Evolutionary conservation across 441 rosid species (phyloP).

Genomic region (Erodium chrysanthum): DNA sequence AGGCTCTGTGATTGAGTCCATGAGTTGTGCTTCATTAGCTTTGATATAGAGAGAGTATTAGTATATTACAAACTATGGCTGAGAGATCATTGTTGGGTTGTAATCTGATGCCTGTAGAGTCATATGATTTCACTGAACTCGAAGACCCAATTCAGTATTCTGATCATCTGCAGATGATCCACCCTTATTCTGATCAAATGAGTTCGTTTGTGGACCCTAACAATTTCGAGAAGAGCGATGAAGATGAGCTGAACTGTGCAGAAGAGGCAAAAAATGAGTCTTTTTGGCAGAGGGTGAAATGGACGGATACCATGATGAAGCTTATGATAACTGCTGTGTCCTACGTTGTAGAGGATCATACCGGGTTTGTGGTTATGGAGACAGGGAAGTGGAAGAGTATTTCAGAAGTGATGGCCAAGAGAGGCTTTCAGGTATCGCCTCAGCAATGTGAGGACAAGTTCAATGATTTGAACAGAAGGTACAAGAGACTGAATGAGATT

Average conservation of each 20-base stretch:
- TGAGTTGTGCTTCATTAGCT: not conserved
- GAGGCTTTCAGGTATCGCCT: constrained; percentile 28
- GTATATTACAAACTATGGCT: constrained; percentile 12
- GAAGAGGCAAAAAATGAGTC: too few relatives aligned
- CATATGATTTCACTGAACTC: constrained; percentile 1
- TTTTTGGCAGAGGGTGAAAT: too few relatives aligned
- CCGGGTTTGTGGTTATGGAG: constrained; percentile 14
- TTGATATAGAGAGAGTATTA: not conserved
- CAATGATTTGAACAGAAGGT: constrained; percentile 23
- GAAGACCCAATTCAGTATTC: not conserved
- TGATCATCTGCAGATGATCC: not conserved
- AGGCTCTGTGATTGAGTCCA: not conserved
- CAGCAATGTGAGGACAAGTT: constrained; percentile 22
- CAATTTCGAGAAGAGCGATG: constrained; percentile 1
- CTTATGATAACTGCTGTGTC: constrained; percentile 26
- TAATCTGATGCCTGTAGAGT: constrained; percentile 10
- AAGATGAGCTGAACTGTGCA: constrained; percentile 6
- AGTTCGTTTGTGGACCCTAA: not conserved
- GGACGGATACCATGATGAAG: constrained; percentile 28
- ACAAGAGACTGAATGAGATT: constrained; percentile 25
- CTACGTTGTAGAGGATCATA: constrained; percentile 12
- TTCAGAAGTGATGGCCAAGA: constrained; percentile 23
- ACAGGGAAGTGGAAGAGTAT: constrained; percentile 28
- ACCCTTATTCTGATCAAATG: too few relatives aligned
- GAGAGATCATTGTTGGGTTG: constrained; percentile 9